Evolutionary conservation across 1,284 basidiomycete genomes (phyloP), one percentile per base, ranked within the genome.

Genomic region (Exobasidium cylindrosporum): DNA sequence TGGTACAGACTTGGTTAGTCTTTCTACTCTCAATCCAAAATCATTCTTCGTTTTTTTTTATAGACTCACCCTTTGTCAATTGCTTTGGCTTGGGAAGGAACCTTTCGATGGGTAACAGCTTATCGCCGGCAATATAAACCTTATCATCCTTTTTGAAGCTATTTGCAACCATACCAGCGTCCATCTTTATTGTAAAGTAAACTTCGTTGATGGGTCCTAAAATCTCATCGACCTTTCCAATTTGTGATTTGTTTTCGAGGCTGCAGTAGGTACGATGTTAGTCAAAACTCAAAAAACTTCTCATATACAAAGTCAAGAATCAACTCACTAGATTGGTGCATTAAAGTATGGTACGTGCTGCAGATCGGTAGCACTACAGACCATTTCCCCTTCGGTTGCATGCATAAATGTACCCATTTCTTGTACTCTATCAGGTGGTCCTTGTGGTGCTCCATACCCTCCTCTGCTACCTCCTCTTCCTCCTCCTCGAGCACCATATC

Each of bases 111-210:
- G 96, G 96, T 53, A 99, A 83, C 47, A 98, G 86, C 82, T 97
- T 97, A 84, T 99, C 96, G 45, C 89, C 88, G 49, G 87, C 91
- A 76, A 98, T 97, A 82, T 90, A 99, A 49, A 99, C 92, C 81
- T 96, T 97, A 83, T 99, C 96, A 57, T 95, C 94, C 77, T 90
- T 90, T 82, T 96, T 92, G 84, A 99, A 99, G 77, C 91, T 93
- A 65, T 84, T 88, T 13, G 96, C 95, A 55, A 95, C 87, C 88
- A 98, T 94, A 52, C 96, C 96, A 58, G 91, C 87, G 47, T 89
- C 88, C 90, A 97, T 97, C 83, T 98, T 98, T 72, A 99, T 86
- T 3, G 94, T 97, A 79, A 99, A 98, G 83, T 88, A 97, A 62
- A 98, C 93, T 81, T 98, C 92, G 81, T 98, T 99, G 81, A 99